phyloP scores from a whole-genome alignment of 805 yeast genomes.

The Sugiyamaella mastotermitis region DNA sequence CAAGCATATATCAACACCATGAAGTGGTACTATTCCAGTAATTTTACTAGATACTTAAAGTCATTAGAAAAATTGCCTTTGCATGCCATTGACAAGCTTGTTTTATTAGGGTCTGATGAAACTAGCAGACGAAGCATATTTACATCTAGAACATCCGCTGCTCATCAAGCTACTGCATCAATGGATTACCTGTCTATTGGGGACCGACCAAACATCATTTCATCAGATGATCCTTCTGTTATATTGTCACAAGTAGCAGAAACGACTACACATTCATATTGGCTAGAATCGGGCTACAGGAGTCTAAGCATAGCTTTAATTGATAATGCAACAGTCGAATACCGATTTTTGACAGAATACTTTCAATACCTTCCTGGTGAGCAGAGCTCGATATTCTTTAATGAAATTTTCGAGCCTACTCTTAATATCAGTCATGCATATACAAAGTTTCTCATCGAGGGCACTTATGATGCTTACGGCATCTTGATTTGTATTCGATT shows the following conservation, averaged over 20 bases:
- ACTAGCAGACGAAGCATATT: background rate
- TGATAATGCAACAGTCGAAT: constrained; percentile 76
- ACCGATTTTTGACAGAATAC: constrained; percentile 64
- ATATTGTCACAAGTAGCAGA: constrained; percentile 85
- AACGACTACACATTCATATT: constrained; percentile 54
- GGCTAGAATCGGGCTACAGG: constrained; percentile 68
- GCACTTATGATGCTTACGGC: constrained; percentile 66
- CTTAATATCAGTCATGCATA: constrained; percentile 45
- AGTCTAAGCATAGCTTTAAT: constrained; percentile 67
- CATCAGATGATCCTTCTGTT: constrained; percentile 52
- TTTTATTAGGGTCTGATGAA: constrained; percentile 46
- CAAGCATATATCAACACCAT: constrained; percentile 83
- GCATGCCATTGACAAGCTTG: constrained; percentile 47
- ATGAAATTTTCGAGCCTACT: constrained; percentile 46
- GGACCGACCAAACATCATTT: constrained; percentile 53
- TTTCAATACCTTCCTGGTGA: constrained; percentile 38
- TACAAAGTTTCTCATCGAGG: constrained; percentile 35
- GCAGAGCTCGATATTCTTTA: constrained; percentile 29
- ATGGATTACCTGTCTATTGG: constrained; percentile 52
- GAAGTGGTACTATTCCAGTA: constrained; percentile 84
- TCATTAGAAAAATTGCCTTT: constrained; percentile 61
- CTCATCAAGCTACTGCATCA: background rate
- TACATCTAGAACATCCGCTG: background rate
- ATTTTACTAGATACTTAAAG: constrained; percentile 70
- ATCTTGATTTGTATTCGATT: constrained; percentile 68